phyloP scores from a whole-genome alignment of 106 monocot genomes.

The Apostasia shenzhenica region DNA sequence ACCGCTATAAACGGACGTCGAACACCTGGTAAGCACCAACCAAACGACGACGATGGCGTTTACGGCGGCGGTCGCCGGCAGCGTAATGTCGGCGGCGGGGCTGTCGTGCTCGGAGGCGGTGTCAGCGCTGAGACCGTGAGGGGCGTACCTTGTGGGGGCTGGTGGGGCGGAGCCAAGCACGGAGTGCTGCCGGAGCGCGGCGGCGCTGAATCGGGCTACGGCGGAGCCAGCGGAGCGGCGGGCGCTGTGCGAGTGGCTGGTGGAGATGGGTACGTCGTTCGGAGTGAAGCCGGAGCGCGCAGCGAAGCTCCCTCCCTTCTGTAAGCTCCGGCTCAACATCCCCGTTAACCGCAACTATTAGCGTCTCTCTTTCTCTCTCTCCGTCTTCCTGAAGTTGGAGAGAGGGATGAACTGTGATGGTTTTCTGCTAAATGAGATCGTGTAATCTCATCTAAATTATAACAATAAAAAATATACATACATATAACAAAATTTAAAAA shows the following conservation, averaged over 20 bases:
- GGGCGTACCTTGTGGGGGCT: constrained; percentile 39
- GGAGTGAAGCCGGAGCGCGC: constrained; percentile 53
- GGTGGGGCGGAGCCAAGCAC: constrained; percentile 23
- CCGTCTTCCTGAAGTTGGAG: too few relatives aligned
- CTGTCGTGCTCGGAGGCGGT: constrained; percentile 70
- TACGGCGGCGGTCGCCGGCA: background rate
- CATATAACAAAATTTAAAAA: too few relatives aligned
- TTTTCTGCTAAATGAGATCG: background rate
- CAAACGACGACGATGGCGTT: background rate
- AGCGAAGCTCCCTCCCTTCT: constrained; percentile 19
- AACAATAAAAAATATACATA: too few relatives aligned
- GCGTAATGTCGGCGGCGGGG: background rate
- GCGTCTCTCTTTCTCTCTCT: background rate
- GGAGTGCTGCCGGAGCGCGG: constrained; percentile 60
- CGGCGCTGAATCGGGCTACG: constrained; percentile 32
- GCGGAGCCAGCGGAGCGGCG: constrained; percentile 20
- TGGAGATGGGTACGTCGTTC: constrained; percentile 60
- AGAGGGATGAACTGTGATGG: too few relatives aligned
- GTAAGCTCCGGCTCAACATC: constrained; percentile 57
- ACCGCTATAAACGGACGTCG: too few relatives aligned
- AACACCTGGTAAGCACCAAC: too few relatives aligned
- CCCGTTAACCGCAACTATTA: constrained; percentile 50
- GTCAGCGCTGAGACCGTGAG: constrained; percentile 60
- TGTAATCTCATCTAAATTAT: too few relatives aligned
- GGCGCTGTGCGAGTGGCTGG: constrained; percentile 49